Base-by-base conservation (phyloP, 2,329 filamentous ascomycete species). In the Cadophora sp. region DNA sequence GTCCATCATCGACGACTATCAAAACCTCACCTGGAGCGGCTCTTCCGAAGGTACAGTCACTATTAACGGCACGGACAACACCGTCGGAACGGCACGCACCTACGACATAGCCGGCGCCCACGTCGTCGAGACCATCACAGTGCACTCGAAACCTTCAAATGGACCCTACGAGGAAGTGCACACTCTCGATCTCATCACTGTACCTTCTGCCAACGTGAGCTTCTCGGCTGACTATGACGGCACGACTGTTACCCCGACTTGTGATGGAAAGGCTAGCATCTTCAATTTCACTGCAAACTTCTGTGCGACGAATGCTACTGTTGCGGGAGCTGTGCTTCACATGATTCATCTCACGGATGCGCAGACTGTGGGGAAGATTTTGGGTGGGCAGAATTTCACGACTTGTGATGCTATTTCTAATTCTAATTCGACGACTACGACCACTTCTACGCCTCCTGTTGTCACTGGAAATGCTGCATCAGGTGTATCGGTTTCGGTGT, bases 261-360 rank as follows among this genome's bases (percentile, higher is more conserved):
- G 75, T 69, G 59, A 69, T 40, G 70, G 73, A 50, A 27, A 61
- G 11, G 73, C 73, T 1, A 73, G 66, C 29, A 71, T 67, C 7
- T 72, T 75, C 65, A 77, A 76, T 40, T 72, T 77, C 62, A 73
- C 74, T 3, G 71, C 70, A 31, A 64, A 70, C 43, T 75, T 74
- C 66, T 77, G 73, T 67, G 72, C 71, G 26, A 73, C 69, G 2
- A 73, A 76, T 68, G 69, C 68, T 8, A 55, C 65, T 7, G 34
- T 69, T 4, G 70, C 70, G 7, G 70, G 58, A 4, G 31, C 26
- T 2, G 56, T 74, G 8, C 68, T 77, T 16, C 72, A 74, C 58
- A 48, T 48, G 58, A 37, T 73, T 19, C 70, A 76, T 58, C 22
- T 71, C 11, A 64, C 64, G 1, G 71, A 75, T 73, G 73, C 68